phyloP scores from a whole-genome alignment of 73 alveolate species.

The Paramecium biaurelia region DNA sequence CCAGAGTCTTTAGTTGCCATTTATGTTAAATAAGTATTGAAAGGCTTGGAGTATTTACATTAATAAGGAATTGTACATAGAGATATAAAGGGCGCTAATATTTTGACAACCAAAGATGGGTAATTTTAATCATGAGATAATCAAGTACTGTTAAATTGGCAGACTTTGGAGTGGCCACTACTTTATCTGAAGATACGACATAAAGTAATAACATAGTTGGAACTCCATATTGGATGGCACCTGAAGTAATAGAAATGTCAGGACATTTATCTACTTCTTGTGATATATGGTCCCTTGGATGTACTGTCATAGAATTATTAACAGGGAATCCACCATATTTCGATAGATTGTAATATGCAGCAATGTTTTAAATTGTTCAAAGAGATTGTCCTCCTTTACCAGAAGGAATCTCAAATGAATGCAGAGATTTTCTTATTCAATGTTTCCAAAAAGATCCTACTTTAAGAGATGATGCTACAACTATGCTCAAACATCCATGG shows the following conservation, averaged over 20 bases:
- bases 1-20: slow-evolving; percentile 91
- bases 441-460: slow-evolving; percentile 95
- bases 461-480: slow-evolving; percentile 89
- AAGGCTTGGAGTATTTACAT: slow-evolving; percentile 95
- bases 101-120: slow-evolving; percentile 95
- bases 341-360: slow-evolving; percentile 85
- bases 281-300: slow-evolving; percentile 98
- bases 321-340: slow-evolving; percentile 96
- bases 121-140: slow-evolving; percentile 73
- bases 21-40: slow-evolving; percentile 88
- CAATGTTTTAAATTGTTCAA: slow-evolving; percentile 84
- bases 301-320: slow-evolving; percentile 94
- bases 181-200: slow-evolving; percentile 76
- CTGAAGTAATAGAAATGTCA: slow-evolving; percentile 94
- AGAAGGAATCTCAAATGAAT: slow-evolving; percentile 79
- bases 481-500: slow-evolving; percentile 90
- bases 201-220: slow-evolving; percentile 92
- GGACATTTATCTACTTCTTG: slow-evolving; percentile 92
- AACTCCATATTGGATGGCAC: slow-evolving; percentile 99
- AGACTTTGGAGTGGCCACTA: slow-evolving; percentile 98
- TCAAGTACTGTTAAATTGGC: slow-evolving; percentile 65
- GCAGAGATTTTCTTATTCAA: slow-evolving; percentile 85
- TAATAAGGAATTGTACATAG: slow-evolving; percentile 94
- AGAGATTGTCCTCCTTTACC: slow-evolving; percentile 97
- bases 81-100: slow-evolving; percentile 98